Base-by-base conservation (phyloP, 805 yeast genomes). In the Metschnikowia dekortorum region DNA sequence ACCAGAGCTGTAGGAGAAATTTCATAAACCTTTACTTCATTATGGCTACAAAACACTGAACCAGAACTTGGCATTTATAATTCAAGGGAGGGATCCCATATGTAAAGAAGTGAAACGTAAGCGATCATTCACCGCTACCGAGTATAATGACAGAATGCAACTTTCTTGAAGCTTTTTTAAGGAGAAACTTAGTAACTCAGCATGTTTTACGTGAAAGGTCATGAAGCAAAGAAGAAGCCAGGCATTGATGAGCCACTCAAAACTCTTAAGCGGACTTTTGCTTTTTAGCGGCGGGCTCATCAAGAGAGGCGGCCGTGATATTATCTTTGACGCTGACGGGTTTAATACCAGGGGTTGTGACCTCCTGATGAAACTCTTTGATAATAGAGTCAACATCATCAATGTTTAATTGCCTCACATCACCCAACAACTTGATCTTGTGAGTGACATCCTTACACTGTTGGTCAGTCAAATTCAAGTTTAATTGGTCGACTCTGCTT, bases 311-410 rank as follows among this genome's bases (percentile, higher is more conserved):
- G 34, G 57, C 58, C 39, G 62, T 64, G 44, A 57, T 62, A 22
- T 53, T 47, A 22, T 50, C 60, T 10, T 39, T 11, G 33, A 55
- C 58, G 35, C 37, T 48, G 35, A 54, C 46, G 8, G 71, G 65
- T 11, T 51, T 55, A 48, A 64, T 58, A 22, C 59, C 51, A 14
- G 75, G 76, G 11, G 71, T 68, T 18, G 64, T 47, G 37, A 70
- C 60, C 47, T 71, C 79, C 34, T 78, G 69, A 55, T 79, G 83
- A 70, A 65, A 80, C 53, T 76, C 78, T 63, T 78, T 78, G 59
- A 80, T 80, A 51, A 80, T 80, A 14, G 83, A 78, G 63, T 80
- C 84, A 41, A 80, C 84, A 63, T 80, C 84, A 56, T 80, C 84
- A 51, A 80, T 80, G 61, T 75, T 79, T 63, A 80, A 72, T 50